phyloP scores from a whole-genome alignment of 31 red algal genomes.

The Porphyra umbilicalis region DNA sequence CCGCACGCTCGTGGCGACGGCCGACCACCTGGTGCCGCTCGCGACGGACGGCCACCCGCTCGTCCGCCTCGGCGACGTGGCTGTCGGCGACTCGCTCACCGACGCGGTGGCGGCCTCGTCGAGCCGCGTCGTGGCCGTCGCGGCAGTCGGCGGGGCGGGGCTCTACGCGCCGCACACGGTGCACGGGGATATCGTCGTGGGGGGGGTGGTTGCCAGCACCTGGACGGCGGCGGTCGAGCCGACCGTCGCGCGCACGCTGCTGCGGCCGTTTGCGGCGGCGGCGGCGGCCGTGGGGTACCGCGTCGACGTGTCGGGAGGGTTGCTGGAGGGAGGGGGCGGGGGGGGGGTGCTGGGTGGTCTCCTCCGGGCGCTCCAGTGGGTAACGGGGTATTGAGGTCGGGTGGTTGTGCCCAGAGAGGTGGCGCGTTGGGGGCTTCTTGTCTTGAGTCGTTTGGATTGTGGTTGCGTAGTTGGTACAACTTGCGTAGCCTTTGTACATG shows the following conservation, averaged over 20 bases:
- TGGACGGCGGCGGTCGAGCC: neutral
- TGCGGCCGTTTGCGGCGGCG: neutral
- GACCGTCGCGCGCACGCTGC: neutral
- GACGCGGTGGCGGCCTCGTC: neutral
- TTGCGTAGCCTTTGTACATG: too few species aligned
- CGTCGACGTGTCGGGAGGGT: neutral
- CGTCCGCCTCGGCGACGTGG: neutral
- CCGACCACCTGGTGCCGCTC: neutral
- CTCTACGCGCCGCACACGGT: neutral
- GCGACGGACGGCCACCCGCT: neutral
- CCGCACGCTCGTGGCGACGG: neutral
- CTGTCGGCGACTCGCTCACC: neutral
- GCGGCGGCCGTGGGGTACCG: neutral
- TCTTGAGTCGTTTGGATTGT: too few species aligned
- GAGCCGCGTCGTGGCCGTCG: neutral
- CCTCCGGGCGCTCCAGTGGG: neutral
- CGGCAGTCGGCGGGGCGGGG: neutral
- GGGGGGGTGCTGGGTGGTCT: neutral
- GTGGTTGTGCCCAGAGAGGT: neutral
- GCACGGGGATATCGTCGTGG: neutral
- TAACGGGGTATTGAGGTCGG: neutral
- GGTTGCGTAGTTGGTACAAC: too few species aligned
- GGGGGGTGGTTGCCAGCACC: neutral
- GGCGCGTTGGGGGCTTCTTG: too few species aligned
- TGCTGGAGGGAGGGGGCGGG: neutral